phyloP scores from a whole-genome alignment of 2,329 filamentous ascomycete species.

The Talaromyces sp. region DNA sequence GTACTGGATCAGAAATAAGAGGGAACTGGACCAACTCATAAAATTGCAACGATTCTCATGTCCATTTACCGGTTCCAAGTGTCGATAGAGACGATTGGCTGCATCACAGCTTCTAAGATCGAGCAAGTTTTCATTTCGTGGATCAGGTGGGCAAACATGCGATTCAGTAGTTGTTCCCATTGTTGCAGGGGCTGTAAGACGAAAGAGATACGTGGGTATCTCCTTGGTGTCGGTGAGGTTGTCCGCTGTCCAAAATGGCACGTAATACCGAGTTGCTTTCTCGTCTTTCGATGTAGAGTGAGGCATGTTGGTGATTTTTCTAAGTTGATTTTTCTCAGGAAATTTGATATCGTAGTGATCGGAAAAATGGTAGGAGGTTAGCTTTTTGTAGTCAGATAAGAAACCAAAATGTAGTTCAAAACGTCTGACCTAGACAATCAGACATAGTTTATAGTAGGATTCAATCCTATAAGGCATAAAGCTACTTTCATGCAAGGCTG shows the following conservation, averaged over 20 bases:
- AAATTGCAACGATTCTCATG: background rate
- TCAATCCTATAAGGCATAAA: background rate
- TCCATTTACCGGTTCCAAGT: background rate
- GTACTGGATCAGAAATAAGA: background rate
- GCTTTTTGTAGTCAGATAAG: background rate
- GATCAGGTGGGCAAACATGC: background rate
- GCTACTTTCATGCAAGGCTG: background rate
- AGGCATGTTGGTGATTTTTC: background rate
- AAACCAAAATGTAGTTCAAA: background rate
- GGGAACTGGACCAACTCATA: conserved; percentile 1
- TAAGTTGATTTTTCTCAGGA: no score
- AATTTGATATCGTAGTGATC: no score
- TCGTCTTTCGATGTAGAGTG: background rate
- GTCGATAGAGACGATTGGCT: background rate
- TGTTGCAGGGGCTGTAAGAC: background rate
- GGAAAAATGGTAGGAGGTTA: background rate
- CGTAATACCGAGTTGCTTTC: background rate
- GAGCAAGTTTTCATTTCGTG: background rate
- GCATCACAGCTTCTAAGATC: background rate
- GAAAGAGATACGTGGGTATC: conserved; percentile 6
- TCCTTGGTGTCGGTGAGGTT: background rate
- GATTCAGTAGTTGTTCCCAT: background rate
- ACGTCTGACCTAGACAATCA: background rate
- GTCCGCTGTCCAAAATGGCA: background rate
- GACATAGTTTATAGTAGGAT: background rate